phyloP scores from a whole-genome alignment of 1,284 basidiomycete genomes.

The Ustilago vetiveriae region DNA sequence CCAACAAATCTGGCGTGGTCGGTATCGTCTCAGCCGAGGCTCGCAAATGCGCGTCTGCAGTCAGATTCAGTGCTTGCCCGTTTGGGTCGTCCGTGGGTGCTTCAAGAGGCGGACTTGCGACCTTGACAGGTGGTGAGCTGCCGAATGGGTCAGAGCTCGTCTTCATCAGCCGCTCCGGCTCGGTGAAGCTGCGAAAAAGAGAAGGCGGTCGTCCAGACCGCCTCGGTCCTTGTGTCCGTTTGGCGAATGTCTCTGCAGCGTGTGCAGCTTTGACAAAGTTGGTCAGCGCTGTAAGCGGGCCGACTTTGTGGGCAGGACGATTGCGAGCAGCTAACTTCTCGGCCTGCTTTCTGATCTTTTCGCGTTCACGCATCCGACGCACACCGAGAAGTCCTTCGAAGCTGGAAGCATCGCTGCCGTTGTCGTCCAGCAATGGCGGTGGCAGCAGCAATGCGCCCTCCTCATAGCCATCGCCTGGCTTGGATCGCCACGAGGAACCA shows the following conservation, averaged over 20 bases:
- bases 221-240: constrained; percentile 7
- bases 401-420: constrained; percentile 50
- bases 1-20: constrained; percentile 2
- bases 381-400: constrained; percentile 59
- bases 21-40: constrained; percentile 1
- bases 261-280: constrained; percentile 65
- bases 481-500: constrained; percentile 44
- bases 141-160: constrained; percentile 7
- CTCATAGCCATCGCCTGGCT: constrained; percentile 46
- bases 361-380: constrained; percentile 58
- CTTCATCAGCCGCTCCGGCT: constrained; percentile 6
- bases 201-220: constrained; percentile 15
- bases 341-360: constrained; percentile 49
- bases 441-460: constrained; percentile 61
- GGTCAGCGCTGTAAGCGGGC: constrained; percentile 56
- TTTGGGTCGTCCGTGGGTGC: neutral
- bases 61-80: too few relatives aligned
- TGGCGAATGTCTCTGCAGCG: constrained; percentile 52
- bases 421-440: constrained; percentile 61
- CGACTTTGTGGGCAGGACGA: constrained; percentile 61
- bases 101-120: neutral
- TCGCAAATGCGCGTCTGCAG: too few relatives aligned
- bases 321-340: constrained; percentile 58
- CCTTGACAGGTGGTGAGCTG: neutral
- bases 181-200: constrained; percentile 34